Evolutionary conservation across 306 rosid genomes (phyloP).

Genomic region (Quercus suber): DNA sequence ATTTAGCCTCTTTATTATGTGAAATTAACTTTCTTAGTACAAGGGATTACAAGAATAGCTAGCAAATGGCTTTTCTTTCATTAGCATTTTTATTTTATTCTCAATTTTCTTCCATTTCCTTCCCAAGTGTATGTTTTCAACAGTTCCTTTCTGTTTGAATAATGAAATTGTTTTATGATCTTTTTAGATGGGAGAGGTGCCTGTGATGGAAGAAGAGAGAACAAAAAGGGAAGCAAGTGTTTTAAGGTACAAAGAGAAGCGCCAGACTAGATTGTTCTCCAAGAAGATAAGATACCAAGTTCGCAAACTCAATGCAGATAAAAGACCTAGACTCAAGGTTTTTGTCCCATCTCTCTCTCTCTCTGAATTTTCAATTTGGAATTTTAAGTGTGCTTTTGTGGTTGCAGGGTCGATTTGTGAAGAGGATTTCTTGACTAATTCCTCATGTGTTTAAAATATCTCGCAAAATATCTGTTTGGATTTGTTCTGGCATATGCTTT

Average conservation of each 20-base stretch:
- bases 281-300: conserved; percentile 96
- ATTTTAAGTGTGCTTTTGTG: neutral
- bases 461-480: conserved; percentile 40
- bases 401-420: conserved; percentile 86
- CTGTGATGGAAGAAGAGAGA: conserved; percentile 62
- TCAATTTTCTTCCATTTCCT: too few relatives aligned
- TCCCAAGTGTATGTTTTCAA: too few relatives aligned
- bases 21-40: neutral
- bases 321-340: conserved; percentile 89
- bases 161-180: neutral
- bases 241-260: conserved; percentile 75
- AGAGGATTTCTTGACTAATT: conserved; percentile 46
- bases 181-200: conserved; percentile 78
- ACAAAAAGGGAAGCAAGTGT: conserved; percentile 80
- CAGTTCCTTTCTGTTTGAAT: neutral
- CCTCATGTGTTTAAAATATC: conserved; percentile 37
- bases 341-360: neutral
- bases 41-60: neutral
- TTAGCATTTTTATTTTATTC: too few relatives aligned
- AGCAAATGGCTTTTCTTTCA: too few relatives aligned
- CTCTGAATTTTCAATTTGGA: conserved; percentile 17
- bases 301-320: conserved; percentile 81
- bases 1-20: neutral
- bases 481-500: neutral
- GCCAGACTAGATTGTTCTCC: conserved; percentile 73